A percentile compares a stretch with the other conserved stretches of the same genome.
These are phyloP conservation scores for Gnomoniopsis sp. DNA, from an alignment of 2,329 filamentous ascomycete genomes.

Conservation along the genomic window DNA sequence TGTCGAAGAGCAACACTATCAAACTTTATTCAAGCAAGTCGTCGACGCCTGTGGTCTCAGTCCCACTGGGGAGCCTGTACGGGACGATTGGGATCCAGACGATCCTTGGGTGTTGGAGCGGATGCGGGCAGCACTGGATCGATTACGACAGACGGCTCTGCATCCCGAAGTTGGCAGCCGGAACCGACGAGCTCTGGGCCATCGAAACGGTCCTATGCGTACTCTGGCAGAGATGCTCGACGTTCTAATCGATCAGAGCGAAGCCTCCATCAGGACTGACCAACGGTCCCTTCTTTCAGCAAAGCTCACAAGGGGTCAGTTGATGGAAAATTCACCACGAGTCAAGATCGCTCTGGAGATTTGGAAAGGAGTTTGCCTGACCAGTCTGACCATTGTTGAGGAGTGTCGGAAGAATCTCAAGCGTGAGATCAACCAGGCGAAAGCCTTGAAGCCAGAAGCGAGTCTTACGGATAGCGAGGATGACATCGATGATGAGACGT, in stretches of 20 bases:
- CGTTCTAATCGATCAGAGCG: conserved; percentile 86
- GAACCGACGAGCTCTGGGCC: conserved; percentile 61
- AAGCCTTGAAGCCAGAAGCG: conserved; percentile 22
- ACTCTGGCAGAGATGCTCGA: conserved; percentile 85
- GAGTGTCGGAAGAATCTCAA: conserved; percentile 63
- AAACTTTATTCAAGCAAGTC: conserved; percentile 72
- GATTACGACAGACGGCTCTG: conserved; percentile 77
- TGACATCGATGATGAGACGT: conserved; percentile 30
- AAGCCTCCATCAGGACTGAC: conserved; percentile 61
- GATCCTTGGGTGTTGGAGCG: conserved; percentile 54
- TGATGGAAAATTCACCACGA: conserved; percentile 71
- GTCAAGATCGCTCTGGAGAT: conserved; percentile 65
- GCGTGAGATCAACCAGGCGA: conserved; percentile 41
- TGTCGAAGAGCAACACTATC: conserved; percentile 88
- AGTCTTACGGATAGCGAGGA: conserved; percentile 27
- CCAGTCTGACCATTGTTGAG: conserved; percentile 50
- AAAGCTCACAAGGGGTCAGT: conserved; percentile 68
- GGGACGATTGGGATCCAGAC: conserved; percentile 62
- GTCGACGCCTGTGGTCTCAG: conserved; percentile 66
- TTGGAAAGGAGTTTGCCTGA: conserved; percentile 59
- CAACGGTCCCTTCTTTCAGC: conserved; percentile 64
- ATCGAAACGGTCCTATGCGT: conserved; percentile 64
- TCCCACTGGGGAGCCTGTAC: conserved; percentile 57
- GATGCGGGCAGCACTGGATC: conserved; percentile 77
- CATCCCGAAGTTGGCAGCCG: conserved; percentile 77